Evolutionary conservation across 2,329 filamentous ascomycete species (phyloP), one percentile per base, ranked within the genome.

Genomic region (Diaporthe caulivora): DNA sequence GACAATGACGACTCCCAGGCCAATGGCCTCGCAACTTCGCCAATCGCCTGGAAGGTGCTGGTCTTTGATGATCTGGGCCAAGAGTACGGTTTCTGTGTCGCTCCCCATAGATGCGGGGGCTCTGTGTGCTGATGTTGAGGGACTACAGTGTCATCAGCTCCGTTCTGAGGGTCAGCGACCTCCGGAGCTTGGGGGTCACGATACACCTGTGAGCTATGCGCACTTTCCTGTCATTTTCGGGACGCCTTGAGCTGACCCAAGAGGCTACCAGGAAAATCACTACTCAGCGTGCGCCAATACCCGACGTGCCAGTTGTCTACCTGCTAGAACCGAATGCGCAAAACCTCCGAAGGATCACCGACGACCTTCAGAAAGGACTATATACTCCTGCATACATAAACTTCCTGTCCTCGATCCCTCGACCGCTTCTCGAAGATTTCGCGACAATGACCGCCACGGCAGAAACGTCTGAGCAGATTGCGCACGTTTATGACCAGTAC

Each of bases 331-430:
- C 97, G 21, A 97, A 91, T 15, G 82, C 91, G 13, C 87, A 91
- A 75, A 98, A 98, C 81, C 88, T 98, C 64, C 89, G 95, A 80
- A 87, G 89, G 58, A 96, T 99, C 74, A 97, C 95, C 17, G 90
- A 87, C 77, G 97, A 99, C 81, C 90, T 99, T 18, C 91, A 95
- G 75, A 94, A 93, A 76, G 94, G 92, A 62, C 89, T 99, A 37
- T 99, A 99, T 84, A 93, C 94, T 34, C 95, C 96, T 0, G 96
- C 96, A 75, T 97, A 98, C 81, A 91, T 99, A 84, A 99, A 99
- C 86, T 98, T 99, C 83, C 91, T 98, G 71, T 97, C 95, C 55
- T 98, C 96, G 24, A 92, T 99, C 81, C 94, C 96, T 6, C 90
- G 97, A 76, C 93, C 95, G 10, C 87, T 98, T 21, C 90, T 99